Conservation (phyloP, 208 protist genomes). For the Polymyxa betae region DNA sequence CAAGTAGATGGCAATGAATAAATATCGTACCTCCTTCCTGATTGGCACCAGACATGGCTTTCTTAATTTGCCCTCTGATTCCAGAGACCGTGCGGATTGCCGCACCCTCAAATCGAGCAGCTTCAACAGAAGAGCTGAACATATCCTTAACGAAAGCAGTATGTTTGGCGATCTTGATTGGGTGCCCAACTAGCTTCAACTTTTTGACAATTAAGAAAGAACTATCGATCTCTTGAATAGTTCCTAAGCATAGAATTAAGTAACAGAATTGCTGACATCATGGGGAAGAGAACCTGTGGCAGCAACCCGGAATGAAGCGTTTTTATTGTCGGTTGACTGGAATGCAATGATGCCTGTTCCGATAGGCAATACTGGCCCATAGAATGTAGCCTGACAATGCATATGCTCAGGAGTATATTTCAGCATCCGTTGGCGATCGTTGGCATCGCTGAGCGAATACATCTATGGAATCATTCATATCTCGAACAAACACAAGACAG, state of each 20-base stretch:
- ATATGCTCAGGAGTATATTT: constrained; percentile 99
- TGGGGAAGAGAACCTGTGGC: not conserved
- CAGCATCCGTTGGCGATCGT: constrained; percentile 91
- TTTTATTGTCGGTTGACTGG: constrained; percentile 56
- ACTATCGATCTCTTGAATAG: constrained; percentile 62
- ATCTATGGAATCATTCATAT: not conserved
- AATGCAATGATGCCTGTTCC: constrained; percentile 82
- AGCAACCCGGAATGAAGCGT: constrained; percentile 40
- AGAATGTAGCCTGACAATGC: constrained; percentile 96
- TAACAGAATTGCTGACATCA: not conserved
- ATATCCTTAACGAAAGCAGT: constrained; percentile 95
- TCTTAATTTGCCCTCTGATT: constrained; percentile 98
- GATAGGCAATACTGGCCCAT: constrained; percentile 90
- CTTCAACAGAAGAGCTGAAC: constrained; percentile 79
- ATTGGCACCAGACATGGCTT: constrained; percentile 79
- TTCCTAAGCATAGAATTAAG: not conserved
- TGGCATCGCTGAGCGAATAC: constrained; percentile 86
- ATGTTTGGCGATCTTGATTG: constrained; percentile 95
- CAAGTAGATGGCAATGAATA: not conserved
- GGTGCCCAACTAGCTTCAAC: constrained; percentile 96
- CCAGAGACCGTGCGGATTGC: constrained; percentile 95
- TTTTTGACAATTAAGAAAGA: constrained; percentile 96
- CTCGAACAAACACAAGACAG: not conserved
- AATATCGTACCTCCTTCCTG: constrained; percentile 31
- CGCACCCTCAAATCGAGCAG: constrained; percentile 96